A percentile compares a stretch with the other conserved stretches of the same genome.
Conservation (phyloP, 169 alveolate species). For the Besnoitia besnoiti region DNA sequence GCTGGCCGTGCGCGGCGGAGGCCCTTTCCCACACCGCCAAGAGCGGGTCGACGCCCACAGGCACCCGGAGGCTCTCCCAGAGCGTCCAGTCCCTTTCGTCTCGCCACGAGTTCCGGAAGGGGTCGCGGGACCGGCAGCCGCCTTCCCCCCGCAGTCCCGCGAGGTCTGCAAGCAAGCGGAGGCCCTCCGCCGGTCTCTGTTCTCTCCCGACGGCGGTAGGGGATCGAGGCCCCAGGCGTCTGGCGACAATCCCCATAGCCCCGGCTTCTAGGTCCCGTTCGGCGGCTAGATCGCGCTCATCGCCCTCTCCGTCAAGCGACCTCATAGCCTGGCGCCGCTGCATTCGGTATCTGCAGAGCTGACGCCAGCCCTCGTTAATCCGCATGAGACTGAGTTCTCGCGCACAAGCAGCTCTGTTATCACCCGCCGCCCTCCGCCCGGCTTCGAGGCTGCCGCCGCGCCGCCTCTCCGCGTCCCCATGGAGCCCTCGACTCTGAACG, state of each 20-base stretch:
- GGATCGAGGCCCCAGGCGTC: neutral
- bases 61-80: neutral
- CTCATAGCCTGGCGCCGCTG: too few species aligned
- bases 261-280: neutral
- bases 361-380: too few species aligned
- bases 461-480: too few species aligned
- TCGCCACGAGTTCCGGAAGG: neutral
- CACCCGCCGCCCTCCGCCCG: too few species aligned
- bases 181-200: too few species aligned
- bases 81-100: neutral
- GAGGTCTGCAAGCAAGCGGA: too few species aligned
- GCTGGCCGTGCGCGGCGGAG: neutral
- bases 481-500: too few species aligned
- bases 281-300: neutral
- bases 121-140: neutral
- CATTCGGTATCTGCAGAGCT: too few species aligned
- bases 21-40: neutral
- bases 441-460: too few species aligned
- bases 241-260: neutral
- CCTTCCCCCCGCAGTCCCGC: neutral
- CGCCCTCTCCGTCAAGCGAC: too few species aligned
- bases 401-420: too few species aligned
- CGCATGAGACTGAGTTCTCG: too few species aligned
- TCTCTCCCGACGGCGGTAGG: neutral
- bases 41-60: conserved; percentile 19